Evolutionary conservation across 108 stramenopile genomes (phyloP), one percentile per base, ranked within the genome.

Genomic region (Poteriospumella lacustris): DNA sequence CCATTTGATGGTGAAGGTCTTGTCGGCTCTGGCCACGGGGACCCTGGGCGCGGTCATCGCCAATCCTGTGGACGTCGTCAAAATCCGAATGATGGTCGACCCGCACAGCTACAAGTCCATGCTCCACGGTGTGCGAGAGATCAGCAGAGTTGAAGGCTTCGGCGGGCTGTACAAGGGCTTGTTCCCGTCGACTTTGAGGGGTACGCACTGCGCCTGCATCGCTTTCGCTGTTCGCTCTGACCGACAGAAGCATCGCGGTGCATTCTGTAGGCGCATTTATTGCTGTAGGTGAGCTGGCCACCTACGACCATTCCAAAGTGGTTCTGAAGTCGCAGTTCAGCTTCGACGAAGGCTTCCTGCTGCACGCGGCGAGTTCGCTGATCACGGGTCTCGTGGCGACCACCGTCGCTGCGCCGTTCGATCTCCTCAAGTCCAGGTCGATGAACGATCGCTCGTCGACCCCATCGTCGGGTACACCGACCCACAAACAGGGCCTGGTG

Each of bases 331-430:
- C 3, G 31, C 3, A 12, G 15, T 33, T 64, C 15, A 64, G 36
- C 31, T 12, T 64, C 36, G 28, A 26, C 60, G 60, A 64, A 64
- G 24, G 60, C 15, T 64, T 3, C 3, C 31, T 31, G 15, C 31
- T 64, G 12, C 60, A 64, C 36, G 31, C 24, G 60, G 9, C 31
- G 3, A 3, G 29, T 9, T 64, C 60, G 3, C 5, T 64, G 31
- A 64, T 64, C 36, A 64, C 60, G 28, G 60, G 60, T 9, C 31
- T 64, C 15, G 60, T 33, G 3, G 60, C 60, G 31, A 24, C 60
- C 5, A 64, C 60, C 36, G 60, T 64, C 5, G 60, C 60, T 64
- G 60, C 60, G 36, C 60, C 60, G 28, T 64, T 64, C 31, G 60
- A 64, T 64, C 31, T 64, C 9, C 60, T 64, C 60, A 64, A 64